Percentiles rank a stretch among this genome's conserved stretches.
Evolutionary conservation across 495 filamentous ascomycete species (phyloP).

Genomic region (Parachaetomium inaequale): DNA sequence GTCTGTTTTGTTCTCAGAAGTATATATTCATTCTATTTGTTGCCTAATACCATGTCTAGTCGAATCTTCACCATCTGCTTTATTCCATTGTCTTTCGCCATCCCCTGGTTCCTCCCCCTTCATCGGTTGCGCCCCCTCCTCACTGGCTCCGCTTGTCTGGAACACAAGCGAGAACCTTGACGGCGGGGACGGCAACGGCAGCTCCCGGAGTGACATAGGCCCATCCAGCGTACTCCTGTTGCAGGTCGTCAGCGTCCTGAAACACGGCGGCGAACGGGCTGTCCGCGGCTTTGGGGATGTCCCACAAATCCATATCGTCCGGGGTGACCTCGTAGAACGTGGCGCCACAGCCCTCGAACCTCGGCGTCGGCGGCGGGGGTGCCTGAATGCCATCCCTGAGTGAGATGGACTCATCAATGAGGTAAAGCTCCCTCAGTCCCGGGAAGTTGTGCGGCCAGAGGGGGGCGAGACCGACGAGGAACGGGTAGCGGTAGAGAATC

Average conservation of each 20-base stretch:
- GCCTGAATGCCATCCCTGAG: background rate
- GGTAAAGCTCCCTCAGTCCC: background rate
- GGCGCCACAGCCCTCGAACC: background rate
- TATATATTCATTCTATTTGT: no score
- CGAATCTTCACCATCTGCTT: no score
- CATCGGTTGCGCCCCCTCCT: no score
- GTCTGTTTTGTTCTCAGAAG: no score
- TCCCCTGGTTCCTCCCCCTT: no score
- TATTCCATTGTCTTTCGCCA: no score
- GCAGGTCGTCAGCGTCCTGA: background rate
- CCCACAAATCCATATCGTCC: background rate
- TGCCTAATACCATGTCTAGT: no score
- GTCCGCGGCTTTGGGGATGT: no score
- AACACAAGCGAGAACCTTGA: background rate
- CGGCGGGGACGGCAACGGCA: background rate
- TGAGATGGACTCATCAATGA: background rate
- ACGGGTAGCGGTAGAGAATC: no score
- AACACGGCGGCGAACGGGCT: background rate
- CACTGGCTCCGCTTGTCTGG: background rate
- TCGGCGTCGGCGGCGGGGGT: background rate
- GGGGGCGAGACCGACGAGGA: background rate
- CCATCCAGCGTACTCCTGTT: background rate
- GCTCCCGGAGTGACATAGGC: no score
- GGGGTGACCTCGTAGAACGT: background rate
- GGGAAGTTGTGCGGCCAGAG: background rate